Percentiles rank a stretch among this genome's conserved stretches.
phyloP scores from a whole-genome alignment of 2,329 filamentous ascomycete species.

The Scedosporium dehoogii region DNA sequence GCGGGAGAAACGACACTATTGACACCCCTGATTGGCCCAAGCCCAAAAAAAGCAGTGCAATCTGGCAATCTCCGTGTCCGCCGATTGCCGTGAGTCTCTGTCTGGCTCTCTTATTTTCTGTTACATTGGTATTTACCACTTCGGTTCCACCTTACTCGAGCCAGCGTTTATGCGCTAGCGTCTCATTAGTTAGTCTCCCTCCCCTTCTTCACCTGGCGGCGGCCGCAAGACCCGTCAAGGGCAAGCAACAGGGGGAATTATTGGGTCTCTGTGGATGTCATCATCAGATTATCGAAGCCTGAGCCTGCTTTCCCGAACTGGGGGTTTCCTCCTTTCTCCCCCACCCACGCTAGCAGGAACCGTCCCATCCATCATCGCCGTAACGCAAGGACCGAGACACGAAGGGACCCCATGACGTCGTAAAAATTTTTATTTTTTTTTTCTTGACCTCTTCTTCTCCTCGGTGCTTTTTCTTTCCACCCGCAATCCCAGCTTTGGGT shows the following conservation, averaged over 20 bases:
- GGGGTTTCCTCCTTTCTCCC: no score
- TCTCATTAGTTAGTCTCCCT: background rate
- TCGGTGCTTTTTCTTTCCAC: background rate
- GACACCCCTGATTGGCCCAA: background rate
- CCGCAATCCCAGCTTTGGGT: background rate
- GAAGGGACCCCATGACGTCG: background rate
- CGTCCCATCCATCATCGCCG: no score
- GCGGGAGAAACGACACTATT: slow-evolving; percentile 1
- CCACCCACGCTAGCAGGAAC: no score
- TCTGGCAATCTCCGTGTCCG: background rate
- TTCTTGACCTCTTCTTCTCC: background rate
- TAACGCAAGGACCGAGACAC: background rate
- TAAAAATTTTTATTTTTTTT: background rate
- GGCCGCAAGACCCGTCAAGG: background rate
- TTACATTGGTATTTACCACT: background rate
- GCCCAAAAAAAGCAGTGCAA: background rate
- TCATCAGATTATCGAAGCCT: no score
- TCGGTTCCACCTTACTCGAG: background rate
- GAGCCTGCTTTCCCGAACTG: no score
- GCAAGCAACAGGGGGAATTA: no score
- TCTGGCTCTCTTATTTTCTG: background rate
- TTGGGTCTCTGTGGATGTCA: no score
- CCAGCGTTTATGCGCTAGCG: background rate
- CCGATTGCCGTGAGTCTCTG: background rate
- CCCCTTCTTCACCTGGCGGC: background rate